Percentiles rank a stretch among this genome's conserved stretches.
phyloP scores from a whole-genome alignment of 2,329 filamentous ascomycete species.

The Penicillium sp. region DNA sequence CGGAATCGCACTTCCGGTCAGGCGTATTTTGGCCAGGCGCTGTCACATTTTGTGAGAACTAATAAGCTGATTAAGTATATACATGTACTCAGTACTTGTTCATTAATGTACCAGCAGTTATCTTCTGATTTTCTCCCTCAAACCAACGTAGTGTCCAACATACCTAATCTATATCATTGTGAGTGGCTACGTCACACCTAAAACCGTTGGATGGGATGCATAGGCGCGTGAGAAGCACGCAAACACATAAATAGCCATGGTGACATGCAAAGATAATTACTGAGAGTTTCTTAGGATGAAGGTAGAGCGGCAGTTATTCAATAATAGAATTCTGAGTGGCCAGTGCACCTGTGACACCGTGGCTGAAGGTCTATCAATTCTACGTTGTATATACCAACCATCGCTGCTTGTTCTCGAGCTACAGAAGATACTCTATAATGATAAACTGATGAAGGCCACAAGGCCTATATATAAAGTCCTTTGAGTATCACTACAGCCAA shows the following conservation, averaged over 20 bases:
- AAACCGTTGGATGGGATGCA: not conserved
- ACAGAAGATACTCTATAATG: not conserved
- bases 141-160: not conserved
- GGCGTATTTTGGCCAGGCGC: too few relatives aligned
- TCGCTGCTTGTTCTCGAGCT: not conserved
- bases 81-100: too few relatives aligned
- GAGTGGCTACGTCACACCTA: not conserved
- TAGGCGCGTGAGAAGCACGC: not conserved
- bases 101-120: too few relatives aligned
- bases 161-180: too few relatives aligned
- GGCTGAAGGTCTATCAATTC: slow-evolving; percentile 6
- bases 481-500: not conserved
- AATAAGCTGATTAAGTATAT: too few relatives aligned
- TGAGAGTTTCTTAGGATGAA: not conserved
- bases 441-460: not conserved
- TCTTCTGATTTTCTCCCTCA: not conserved
- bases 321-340: not conserved
- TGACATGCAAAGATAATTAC: not conserved
- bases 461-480: not conserved
- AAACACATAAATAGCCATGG: not conserved
- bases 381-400: not conserved
- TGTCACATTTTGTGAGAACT: too few relatives aligned
- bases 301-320: not conserved
- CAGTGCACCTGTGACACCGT: slow-evolving; percentile 6
- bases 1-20: too few relatives aligned